Conservation (phyloP, 2,329 filamentous ascomycete species). For the Gliomastix tumulicola region DNA sequence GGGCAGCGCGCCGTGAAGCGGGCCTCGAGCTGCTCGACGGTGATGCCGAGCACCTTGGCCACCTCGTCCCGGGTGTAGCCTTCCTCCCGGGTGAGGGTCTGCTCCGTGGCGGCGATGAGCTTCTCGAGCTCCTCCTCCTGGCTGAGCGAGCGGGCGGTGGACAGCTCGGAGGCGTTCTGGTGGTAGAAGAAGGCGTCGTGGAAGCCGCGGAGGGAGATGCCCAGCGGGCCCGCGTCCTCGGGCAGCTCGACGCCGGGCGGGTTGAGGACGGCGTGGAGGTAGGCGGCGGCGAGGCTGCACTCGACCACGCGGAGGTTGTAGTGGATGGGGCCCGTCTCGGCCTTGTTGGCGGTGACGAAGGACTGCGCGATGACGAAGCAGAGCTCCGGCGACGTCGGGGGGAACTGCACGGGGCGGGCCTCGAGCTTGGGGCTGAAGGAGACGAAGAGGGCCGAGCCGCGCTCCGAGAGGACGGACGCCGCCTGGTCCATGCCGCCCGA, state of each 20-base stretch:
- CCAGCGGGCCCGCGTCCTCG: slow-evolving; percentile 73
- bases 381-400: slow-evolving; percentile 72
- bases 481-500: slow-evolving; percentile 98
- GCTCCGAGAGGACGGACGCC: slow-evolving; percentile 86
- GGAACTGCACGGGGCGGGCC: slow-evolving; percentile 74
- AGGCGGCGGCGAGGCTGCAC: slow-evolving; percentile 78
- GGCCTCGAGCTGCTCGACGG: slow-evolving; percentile 63
- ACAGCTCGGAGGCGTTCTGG: slow-evolving; percentile 26
- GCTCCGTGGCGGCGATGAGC: slow-evolving; percentile 61
- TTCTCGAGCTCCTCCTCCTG: slow-evolving; percentile 64
- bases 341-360: slow-evolving; percentile 91
- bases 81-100: slow-evolving; percentile 68
- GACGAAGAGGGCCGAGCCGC: slow-evolving; percentile 82
- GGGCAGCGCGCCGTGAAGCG: slow-evolving; percentile 84
- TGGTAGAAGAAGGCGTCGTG: slow-evolving; percentile 71
- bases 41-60: slow-evolving; percentile 61
- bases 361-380: slow-evolving; percentile 93
- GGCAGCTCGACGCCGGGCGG: slow-evolving; percentile 56
- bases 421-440: slow-evolving; percentile 76
- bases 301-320: slow-evolving; percentile 98
- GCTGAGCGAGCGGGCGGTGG: slow-evolving; percentile 32
- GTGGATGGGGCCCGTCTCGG: slow-evolving; percentile 84
- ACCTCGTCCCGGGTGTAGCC: slow-evolving; percentile 89
- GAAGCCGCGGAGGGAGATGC: slow-evolving; percentile 77
- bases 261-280: slow-evolving; percentile 52